Evolutionary conservation across 345 rosid genomes (phyloP), one percentile per base, ranked within the genome.

Genomic region (Dovyalis caffra): DNA sequence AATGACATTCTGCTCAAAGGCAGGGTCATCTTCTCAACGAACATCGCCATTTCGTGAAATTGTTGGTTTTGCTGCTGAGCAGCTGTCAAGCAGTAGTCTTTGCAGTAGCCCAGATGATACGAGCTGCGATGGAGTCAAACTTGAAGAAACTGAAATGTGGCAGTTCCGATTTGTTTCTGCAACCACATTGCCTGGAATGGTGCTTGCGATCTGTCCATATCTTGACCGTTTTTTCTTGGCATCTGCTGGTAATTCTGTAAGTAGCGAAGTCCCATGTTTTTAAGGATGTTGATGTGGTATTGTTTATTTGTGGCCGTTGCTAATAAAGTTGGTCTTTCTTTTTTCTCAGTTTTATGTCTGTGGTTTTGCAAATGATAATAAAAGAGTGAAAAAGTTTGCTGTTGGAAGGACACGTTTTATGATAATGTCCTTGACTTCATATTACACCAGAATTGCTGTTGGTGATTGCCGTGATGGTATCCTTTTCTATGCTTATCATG

Each of bases 401-500:
- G 81, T 78, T 23, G 94, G 90, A 80, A 91, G 92, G 89, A 93
- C 98, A 64, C 97, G 99, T 66, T 95, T 91, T 78, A 89, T 90
- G 91, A 92, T 95, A 81, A 88, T 81, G 45, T 88, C 91, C 45
- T 86, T 95, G 87, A 88, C 94, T 15, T 84, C 97, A 58, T 81
- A 89, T 84, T 85, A 78, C 75, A 88, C 91, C 73, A 89, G 99
- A 84, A 95, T 95, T 78, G 98, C 87, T 14, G 98, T 95, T 77
- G 98, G 99, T 65, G 97, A 95, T 82, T 95, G 99, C 83, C 98
- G 99, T 66, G 99, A 95, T 78, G 99, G 99, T 79, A 87, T 95
- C 80, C 91, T 93, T 74, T 95, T 95, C 72, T 95, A 89, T 79
- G 83, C 95, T 37, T 95, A 87, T 84, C 86, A 89, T 5, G 99